Conservation (phyloP, 2,329 filamentous ascomycete species). For the Hysterium pulicare region DNA sequence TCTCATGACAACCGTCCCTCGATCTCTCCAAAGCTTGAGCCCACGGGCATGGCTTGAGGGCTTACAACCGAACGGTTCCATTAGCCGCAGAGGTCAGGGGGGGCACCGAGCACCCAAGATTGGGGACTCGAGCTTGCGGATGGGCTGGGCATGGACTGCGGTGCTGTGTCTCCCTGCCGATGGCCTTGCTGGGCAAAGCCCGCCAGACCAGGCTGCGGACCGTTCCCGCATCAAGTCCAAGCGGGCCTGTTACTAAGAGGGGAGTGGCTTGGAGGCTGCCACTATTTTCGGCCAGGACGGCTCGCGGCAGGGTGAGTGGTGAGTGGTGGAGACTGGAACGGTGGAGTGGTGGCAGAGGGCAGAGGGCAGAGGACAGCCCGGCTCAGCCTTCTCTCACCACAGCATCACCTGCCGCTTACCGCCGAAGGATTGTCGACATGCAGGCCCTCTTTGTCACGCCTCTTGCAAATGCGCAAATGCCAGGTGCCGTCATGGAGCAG, state of each 20-base stretch:
- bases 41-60: constrained; percentile 30
- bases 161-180: not conserved
- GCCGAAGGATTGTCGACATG: constrained; percentile 15
- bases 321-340: not conserved
- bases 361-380: no score
- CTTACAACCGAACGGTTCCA: constrained; percentile 35
- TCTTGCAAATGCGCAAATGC: not conserved
- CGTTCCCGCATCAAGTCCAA: constrained; percentile 34
- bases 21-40: constrained; percentile 28
- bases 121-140: constrained; percentile 16
- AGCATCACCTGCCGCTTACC: constrained; percentile 24
- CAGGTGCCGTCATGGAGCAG: not conserved
- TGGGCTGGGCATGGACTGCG: not conserved
- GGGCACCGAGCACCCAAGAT: constrained; percentile 28
- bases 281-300: constrained; percentile 2
- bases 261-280: constrained; percentile 26
- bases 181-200: constrained; percentile 12
- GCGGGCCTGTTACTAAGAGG: constrained; percentile 21
- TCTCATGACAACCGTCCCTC: constrained; percentile 15
- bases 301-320: not conserved
- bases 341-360: no score
- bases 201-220: constrained; percentile 32
- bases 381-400: constrained; percentile 30
- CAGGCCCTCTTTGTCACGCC: not conserved
- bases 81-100: constrained; percentile 25